These are phyloP conservation scores for Penicillium hordei DNA, from an alignment of 2,329 filamentous ascomycete genomes.

Conservation along the genomic window DNA sequence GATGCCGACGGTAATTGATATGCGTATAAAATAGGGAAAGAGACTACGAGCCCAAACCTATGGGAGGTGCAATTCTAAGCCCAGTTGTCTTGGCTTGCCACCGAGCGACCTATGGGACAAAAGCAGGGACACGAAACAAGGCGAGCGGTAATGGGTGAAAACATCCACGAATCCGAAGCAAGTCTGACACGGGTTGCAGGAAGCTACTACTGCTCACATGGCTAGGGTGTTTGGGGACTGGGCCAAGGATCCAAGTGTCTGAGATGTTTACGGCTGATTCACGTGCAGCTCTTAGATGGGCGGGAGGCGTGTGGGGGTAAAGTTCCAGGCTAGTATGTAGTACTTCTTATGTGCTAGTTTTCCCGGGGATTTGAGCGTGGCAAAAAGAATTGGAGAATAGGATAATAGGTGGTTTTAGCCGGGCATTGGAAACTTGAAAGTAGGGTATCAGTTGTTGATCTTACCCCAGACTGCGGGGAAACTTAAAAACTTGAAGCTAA, in stretches of 20 bases:
- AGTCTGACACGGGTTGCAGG: background rate
- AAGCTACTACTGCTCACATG: constrained; percentile 1
- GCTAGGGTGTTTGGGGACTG: background rate
- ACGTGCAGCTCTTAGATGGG: background rate
- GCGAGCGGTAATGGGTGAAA: constrained; percentile 12
- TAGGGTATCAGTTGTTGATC: background rate
- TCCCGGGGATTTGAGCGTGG: background rate
- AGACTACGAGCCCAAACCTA: background rate
- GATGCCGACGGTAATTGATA: constrained; percentile 14
- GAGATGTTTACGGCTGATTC: background rate
- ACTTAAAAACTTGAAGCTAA: background rate
- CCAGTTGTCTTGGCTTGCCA: constrained; percentile 7
- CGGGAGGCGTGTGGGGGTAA: constrained; percentile 1
- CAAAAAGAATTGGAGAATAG: background rate
- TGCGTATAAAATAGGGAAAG: background rate
- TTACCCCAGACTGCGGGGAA: constrained; percentile 11
- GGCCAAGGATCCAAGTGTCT: background rate
- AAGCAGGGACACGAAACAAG: constrained; percentile 6
- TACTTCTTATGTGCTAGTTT: background rate
- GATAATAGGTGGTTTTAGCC: background rate
- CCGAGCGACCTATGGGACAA: constrained; percentile 9
- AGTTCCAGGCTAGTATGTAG: background rate
- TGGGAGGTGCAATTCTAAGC: constrained; percentile 10
- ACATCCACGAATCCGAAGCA: constrained; percentile 27
- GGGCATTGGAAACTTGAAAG: background rate